Evolutionary conservation across 306 rosid genomes (phyloP).

Genomic region (Fragaria nilgerrensis): DNA sequence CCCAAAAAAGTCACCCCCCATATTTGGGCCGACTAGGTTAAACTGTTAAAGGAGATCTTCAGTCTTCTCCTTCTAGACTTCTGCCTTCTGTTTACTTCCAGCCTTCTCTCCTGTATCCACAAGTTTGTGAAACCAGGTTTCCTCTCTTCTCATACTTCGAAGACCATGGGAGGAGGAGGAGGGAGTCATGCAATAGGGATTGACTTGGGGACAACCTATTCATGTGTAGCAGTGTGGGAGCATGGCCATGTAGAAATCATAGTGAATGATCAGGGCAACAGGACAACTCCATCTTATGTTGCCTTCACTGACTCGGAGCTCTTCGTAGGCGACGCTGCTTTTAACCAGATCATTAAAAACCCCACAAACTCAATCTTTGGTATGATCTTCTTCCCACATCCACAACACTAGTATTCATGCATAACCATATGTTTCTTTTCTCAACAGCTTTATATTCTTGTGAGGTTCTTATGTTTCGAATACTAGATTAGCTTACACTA

Average conservation of each 20-base stretch:
- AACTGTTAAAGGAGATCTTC: too few species aligned
- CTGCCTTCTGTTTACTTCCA: too few species aligned
- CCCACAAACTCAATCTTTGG: neutral
- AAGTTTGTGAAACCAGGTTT: too few species aligned
- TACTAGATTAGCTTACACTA: too few species aligned
- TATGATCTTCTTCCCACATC: neutral
- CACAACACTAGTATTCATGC: neutral
- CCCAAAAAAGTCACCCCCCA: too few species aligned
- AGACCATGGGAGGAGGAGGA: neutral
- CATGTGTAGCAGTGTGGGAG: neutral
- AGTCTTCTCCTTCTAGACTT: too few species aligned
- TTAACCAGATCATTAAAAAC: neutral
- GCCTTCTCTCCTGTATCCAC: too few species aligned
- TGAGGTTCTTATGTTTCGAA: neutral
- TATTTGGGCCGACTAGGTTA: too few species aligned
- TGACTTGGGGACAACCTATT: slow-evolving; percentile 1
- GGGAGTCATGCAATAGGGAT: neutral
- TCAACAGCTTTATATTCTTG: neutral
- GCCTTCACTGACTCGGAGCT: neutral
- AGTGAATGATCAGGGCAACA: slow-evolving; percentile 1
- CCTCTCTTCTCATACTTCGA: too few species aligned
- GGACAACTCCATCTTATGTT: slow-evolving; percentile 4
- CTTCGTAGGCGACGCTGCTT: neutral
- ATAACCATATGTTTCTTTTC: neutral
- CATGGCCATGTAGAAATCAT: neutral